These are phyloP conservation scores for Pleurotus cornucopiae DNA, from an alignment of 768 basidiomycete genomes.

Conservation along the genomic window DNA sequence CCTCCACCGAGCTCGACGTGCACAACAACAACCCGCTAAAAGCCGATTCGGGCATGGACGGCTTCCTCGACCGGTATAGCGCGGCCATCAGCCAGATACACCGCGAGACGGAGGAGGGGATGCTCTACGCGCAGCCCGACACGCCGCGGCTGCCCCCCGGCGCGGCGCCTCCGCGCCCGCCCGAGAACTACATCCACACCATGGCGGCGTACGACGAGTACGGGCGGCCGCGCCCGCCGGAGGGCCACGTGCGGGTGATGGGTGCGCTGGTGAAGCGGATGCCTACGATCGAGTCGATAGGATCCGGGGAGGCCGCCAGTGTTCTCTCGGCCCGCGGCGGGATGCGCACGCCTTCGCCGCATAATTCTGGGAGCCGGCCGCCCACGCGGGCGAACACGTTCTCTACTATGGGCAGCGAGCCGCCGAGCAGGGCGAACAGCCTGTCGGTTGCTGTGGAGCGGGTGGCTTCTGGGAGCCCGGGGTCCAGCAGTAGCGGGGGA, in stretches of 20 bases:
- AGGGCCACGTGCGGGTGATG: slow-evolving; percentile 54
- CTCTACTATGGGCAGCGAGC: slow-evolving; percentile 27
- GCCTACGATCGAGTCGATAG: slow-evolving; percentile 79
- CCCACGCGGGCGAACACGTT: slow-evolving; percentile 34
- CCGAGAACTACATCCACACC: slow-evolving; percentile 17
- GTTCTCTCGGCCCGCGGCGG: slow-evolving; percentile 21
- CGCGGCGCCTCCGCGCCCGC: not conserved
- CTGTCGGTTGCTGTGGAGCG: slow-evolving; percentile 25
- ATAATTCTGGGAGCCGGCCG: slow-evolving; percentile 28
- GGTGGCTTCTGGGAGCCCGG: slow-evolving; percentile 11
- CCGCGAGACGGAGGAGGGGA: slow-evolving; percentile 47
- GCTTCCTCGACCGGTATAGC: slow-evolving; percentile 48
- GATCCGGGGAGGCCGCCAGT: slow-evolving; percentile 52
- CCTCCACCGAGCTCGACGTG: not conserved
- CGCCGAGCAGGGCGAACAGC: slow-evolving; percentile 35
- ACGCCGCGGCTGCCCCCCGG: slow-evolving; percentile 10
- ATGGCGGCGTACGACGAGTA: slow-evolving; percentile 6
- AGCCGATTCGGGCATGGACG: slow-evolving; percentile 31
- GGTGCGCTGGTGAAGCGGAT: slow-evolving; percentile 67
- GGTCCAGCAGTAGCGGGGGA: not conserved
- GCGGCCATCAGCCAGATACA: slow-evolving; percentile 45
- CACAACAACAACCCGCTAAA: slow-evolving; percentile 10
- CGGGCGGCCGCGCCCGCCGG: slow-evolving; percentile 29
- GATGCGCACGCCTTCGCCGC: slow-evolving; percentile 16
- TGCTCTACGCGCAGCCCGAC: slow-evolving; percentile 31